Evolutionary conservation across 768 basidiomycete species (phyloP).

Genomic region (Glaciozyma martinii): DNA sequence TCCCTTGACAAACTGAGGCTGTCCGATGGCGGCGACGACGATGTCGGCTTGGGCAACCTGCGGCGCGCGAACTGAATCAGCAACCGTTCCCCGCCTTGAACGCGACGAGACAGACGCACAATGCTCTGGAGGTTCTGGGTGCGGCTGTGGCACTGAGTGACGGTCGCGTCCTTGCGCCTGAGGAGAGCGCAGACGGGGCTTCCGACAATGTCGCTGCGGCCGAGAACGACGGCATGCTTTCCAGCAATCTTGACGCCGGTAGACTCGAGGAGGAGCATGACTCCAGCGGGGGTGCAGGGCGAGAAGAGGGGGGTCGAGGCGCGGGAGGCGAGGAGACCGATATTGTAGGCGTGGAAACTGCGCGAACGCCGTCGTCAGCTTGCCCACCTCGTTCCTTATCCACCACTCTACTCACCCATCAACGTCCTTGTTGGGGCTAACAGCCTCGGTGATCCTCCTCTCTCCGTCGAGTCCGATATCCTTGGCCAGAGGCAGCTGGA

Average conservation of each 20-base stretch:
- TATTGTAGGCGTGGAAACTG: slow-evolving; percentile 97
- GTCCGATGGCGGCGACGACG: slow-evolving; percentile 91
- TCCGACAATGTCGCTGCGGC: slow-evolving; percentile 95
- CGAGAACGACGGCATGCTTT: slow-evolving; percentile 79
- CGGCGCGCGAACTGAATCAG: neutral
- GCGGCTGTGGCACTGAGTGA: slow-evolving; percentile 92
- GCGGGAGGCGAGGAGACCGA: slow-evolving; percentile 85
- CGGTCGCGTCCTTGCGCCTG: slow-evolving; percentile 81
- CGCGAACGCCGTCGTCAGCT: neutral
- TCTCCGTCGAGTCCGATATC: slow-evolving; percentile 75
- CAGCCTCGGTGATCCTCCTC: slow-evolving; percentile 83
- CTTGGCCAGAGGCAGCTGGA: slow-evolving; percentile 84
- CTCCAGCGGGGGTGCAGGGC: slow-evolving; percentile 91
- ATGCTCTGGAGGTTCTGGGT: slow-evolving; percentile 72
- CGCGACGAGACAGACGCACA: slow-evolving; percentile 45
- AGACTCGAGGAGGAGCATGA: slow-evolving; percentile 78
- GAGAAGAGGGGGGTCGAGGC: slow-evolving; percentile 80
- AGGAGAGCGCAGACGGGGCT: slow-evolving; percentile 88
- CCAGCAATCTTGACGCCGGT: slow-evolving; percentile 71
- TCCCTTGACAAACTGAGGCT: slow-evolving; percentile 79
- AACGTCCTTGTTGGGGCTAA: slow-evolving; percentile 89
- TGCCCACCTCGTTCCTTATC: neutral
- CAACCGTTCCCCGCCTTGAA: slow-evolving; percentile 2
- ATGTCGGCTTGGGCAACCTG: slow-evolving; percentile 83
- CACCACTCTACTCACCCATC: slow-evolving; percentile 59